Conservation (phyloP, 176 grass and related monocot genomes). For the Aechmea fasciata region DNA sequence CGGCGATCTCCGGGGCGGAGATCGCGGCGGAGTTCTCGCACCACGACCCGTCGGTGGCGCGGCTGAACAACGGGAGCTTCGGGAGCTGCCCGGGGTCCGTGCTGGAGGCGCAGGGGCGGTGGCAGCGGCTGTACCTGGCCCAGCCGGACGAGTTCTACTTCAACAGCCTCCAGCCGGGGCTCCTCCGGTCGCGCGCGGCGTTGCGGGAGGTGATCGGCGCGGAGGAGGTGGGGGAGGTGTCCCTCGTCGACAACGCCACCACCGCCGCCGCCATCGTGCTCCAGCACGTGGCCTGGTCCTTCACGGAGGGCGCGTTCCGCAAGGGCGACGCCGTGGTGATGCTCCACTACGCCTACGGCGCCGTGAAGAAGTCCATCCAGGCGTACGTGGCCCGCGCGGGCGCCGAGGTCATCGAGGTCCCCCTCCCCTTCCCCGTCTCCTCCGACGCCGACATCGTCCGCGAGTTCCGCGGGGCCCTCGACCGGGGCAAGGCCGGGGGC, state of each 20-base stretch:
- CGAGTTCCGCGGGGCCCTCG: constrained; percentile 66
- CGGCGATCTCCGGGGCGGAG: constrained; percentile 26
- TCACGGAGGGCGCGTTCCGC: constrained; percentile 48
- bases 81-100: constrained; percentile 71
- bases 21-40: constrained; percentile 75
- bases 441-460: constrained; percentile 47
- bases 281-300: constrained; percentile 76
- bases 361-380: constrained; percentile 93
- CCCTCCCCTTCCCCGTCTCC: constrained; percentile 70
- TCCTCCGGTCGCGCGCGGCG: constrained; percentile 47
- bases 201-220: constrained; percentile 39
- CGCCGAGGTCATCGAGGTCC: constrained; percentile 78
- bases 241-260: constrained; percentile 93
- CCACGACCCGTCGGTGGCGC: constrained; percentile 52
- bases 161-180: constrained; percentile 44
- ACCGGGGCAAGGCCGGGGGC: constrained; percentile 49
- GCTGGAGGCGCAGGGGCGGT: constrained; percentile 46
- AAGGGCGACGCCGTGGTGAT: constrained; percentile 74
- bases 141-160: constrained; percentile 91
- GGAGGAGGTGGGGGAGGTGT: constrained; percentile 49
- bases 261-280: constrained; percentile 83
- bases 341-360: constrained; percentile 91
- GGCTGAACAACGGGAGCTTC: constrained; percentile 97
- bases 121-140: constrained; percentile 61
- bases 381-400: constrained; percentile 84